Conservation (phyloP, 352 stramenopile species). For the Thraustotheca clavata region DNA sequence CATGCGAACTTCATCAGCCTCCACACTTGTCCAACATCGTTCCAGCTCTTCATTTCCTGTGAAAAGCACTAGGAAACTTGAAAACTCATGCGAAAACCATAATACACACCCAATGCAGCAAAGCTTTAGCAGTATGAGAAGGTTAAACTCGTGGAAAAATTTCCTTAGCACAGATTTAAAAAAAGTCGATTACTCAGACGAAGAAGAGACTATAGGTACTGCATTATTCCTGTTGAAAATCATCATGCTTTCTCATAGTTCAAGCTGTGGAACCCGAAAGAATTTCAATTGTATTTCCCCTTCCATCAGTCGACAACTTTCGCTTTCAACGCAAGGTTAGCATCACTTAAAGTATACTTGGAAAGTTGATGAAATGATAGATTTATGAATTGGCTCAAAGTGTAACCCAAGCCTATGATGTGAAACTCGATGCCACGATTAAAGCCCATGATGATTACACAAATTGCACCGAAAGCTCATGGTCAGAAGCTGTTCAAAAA, state of each 20-base stretch:
- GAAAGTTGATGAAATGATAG: background rate
- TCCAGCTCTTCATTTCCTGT: background rate
- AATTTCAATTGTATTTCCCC: constrained; percentile 67
- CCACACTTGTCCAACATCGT: background rate
- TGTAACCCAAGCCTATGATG: background rate
- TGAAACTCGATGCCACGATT: background rate
- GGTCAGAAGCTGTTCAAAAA: constrained; percentile 41
- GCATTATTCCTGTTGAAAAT: background rate
- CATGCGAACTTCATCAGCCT: constrained; percentile 1
- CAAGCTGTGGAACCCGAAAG: constrained; percentile 28
- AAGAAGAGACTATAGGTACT: background rate
- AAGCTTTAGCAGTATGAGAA: background rate
- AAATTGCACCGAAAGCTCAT: constrained; percentile 38
- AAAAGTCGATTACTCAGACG: background rate
- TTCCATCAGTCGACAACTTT: constrained; percentile 63
- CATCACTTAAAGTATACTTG: background rate
- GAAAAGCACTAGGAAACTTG: background rate
- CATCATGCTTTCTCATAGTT: background rate
- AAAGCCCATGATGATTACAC: background rate
- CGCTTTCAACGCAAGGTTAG: constrained; percentile 55
- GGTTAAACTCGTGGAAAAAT: background rate
- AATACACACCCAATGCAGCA: background rate
- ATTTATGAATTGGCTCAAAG: constrained; percentile 2
- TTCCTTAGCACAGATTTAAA: background rate
- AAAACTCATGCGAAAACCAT: background rate